Evolutionary conservation across 1,284 basidiomycete genomes (phyloP), one percentile per base, ranked within the genome.

Genomic region (Ceratobasidium sp.): DNA sequence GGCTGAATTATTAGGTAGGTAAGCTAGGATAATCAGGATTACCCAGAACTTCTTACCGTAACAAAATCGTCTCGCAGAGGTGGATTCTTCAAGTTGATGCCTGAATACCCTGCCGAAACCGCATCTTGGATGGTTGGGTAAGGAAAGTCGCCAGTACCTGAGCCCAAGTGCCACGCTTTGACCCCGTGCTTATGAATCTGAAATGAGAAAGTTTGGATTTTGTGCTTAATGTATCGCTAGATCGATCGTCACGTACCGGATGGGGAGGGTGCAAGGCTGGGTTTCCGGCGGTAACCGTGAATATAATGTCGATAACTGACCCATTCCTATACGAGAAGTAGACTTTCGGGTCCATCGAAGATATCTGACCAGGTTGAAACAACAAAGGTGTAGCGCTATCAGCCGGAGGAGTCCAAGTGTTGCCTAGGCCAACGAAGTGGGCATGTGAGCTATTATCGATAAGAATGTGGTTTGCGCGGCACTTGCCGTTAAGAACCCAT

Each of bases 141-240:
- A 12, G 55, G 55, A 22, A 57, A 57, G 17, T 42, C 55, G 40
- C 55, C 55, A 43, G 34, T 43, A 25, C 55, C 55, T 10, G 55
- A 42, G 5, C 55, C 55, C 34, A 69, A 55, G 35, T 50, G 40
- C 35, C 47, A 69, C 13, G 55, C 68, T 25, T 69, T 69, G 20
- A 57, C 54, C 3, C 57, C 57, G 35, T 69, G 68, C 53, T 69
- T 69, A 35, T 69, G 68, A 43, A 69, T 68, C n/a, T n/a, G n/a
- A n/a, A n/a, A n/a, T n/a, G n/a, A n/a, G n/a, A n/a, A n/a, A n/a
- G n/a, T n/a, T n/a, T n/a, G n/a, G n/a, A n/a, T n/a, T n/a, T n/a
- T n/a, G n/a, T n/a, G n/a, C n/a, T n/a, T n/a, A n/a, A n/a, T n/a
- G n/a, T n/a, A n/a, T n/a, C n/a, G n/a, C n/a, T n/a, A n/a, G n/a